phyloP scores from a whole-genome alignment of 495 filamentous ascomycete genomes.

The Talaromyces trachyspermus region DNA sequence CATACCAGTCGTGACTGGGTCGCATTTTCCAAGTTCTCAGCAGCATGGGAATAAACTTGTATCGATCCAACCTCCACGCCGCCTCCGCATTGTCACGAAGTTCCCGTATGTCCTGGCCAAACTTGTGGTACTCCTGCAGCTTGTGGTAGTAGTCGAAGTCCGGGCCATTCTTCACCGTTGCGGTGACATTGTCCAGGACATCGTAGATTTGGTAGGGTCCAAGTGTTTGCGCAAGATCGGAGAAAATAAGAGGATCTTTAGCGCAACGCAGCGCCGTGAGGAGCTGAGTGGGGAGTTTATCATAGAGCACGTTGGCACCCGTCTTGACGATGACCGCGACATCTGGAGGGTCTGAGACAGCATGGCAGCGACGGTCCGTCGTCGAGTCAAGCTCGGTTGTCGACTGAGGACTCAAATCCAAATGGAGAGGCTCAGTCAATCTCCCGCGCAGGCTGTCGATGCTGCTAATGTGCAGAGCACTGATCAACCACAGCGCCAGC shows the following conservation, averaged over 20 bases:
- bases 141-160: conserved; percentile 51
- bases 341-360: conserved; percentile 3
- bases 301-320: conserved; percentile 46
- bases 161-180: conserved; percentile 17
- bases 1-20: conserved; percentile 48
- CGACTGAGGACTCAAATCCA: neutral
- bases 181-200: conserved; percentile 41
- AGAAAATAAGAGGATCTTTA: conserved; percentile 50
- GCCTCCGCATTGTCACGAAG: conserved; percentile 11
- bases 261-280: conserved; percentile 43
- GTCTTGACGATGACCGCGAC: conserved; percentile 41
- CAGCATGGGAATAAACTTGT: conserved; percentile 55
- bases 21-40: conserved; percentile 45
- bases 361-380: conserved; percentile 5
- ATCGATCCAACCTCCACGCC: conserved; percentile 53
- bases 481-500: conserved; percentile 4
- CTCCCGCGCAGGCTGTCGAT: neutral
- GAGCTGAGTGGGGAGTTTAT: conserved; percentile 48
- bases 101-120: conserved; percentile 24
- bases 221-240: conserved; percentile 46
- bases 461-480: neutral
- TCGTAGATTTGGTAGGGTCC: conserved; percentile 43
- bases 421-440: neutral
- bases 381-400: neutral
- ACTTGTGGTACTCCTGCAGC: conserved; percentile 36